Evolutionary conservation across 805 yeast species (phyloP).

Genomic region (Pichia insulana): DNA sequence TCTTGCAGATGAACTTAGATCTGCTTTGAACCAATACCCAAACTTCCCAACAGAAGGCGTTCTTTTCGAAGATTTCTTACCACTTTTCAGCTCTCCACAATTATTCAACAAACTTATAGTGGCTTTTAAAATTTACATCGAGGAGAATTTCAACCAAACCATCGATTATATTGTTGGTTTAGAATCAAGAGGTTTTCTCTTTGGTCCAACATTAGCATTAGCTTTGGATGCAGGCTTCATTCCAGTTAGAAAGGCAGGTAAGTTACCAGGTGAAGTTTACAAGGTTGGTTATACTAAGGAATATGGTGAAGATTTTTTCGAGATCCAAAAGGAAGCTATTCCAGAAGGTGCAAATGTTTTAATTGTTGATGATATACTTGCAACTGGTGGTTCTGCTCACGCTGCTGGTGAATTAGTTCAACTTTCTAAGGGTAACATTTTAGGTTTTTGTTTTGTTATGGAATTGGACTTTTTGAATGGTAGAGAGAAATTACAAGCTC

Average conservation of each 20-base stretch:
- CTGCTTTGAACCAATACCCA: conserved; percentile 68
- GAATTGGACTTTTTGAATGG: conserved; percentile 95
- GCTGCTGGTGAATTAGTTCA: conserved; percentile 85
- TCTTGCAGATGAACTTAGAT: conserved; percentile 39
- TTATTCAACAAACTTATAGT: conserved; percentile 72
- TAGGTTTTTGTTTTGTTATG: conserved; percentile 83
- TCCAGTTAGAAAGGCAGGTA: conserved; percentile 93
- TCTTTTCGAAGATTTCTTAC: conserved; percentile 91
- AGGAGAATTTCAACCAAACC: conserved; percentile 38
- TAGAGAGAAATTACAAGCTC: conserved; percentile 75
- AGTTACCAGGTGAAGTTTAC: conserved; percentile 79
- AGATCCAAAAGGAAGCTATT: conserved; percentile 77
- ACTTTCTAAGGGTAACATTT: conserved; percentile 58
- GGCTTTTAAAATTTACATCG: conserved; percentile 72
- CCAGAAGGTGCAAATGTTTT: conserved; percentile 74
- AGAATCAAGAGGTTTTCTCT: conserved; percentile 94
- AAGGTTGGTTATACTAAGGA: conserved; percentile 77
- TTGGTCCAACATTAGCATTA: conserved; percentile 92
- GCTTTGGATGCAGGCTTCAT: conserved; percentile 85
- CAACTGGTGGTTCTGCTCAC: conserved; percentile 94
- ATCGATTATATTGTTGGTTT: conserved; percentile 89
- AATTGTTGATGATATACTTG: conserved; percentile 92
- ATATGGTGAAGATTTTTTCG: conserved; percentile 85
- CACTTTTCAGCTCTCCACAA: conserved; percentile 78
- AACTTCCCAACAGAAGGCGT: conserved; percentile 93